Evolutionary conservation across 192 early-diverging fungal species (phyloP), one percentile per base, ranked within the genome.

Genomic region (Paraglomus brasilianum): DNA sequence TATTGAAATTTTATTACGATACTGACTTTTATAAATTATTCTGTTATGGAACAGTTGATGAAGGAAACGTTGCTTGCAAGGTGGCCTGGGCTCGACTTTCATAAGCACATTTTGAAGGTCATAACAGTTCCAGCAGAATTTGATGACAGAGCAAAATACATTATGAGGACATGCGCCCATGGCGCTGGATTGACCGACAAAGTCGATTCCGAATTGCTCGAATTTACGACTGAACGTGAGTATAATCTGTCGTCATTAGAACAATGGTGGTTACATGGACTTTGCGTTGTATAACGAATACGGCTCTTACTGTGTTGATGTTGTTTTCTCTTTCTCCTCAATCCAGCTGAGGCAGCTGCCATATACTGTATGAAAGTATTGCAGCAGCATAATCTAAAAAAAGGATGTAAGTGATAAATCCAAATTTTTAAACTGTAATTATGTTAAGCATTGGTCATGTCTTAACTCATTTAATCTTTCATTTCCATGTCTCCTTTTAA

Each of bases 101-200:
- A 47, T 42, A 17, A 42, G 36, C 41, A 63, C 15, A 30, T 48
- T 40, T 45, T 45, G 43, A 10, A 47, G 19, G 11, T 63, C n/a
- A 5, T 84, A 7, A 84, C 82, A 3, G 82, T 84, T 9, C 82
- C 82, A 5, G 82, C 82, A 9, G 81, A 82, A 77, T 84, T 79
- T 78, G 78, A 78, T 8, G 82, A 82, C 39, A 55, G 74, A 41
- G 80, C 83, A 36, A 85, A 85, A 63, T 75, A 70, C 36, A 80
- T 80, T 6, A 82, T 85, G 78, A 70, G 83, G 41, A 78, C 79
- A 42, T 82, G 82, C 36, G 78, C 75, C 22, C 75, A 77, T 44
- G 75, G 78, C 10, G 83, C 83, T 14, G 80, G 75, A 14, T 71
- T 85, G 30, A 83, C 81, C 40, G 64, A 72, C 60, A 60, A 22